Base-by-base conservation (phyloP, 176 grass and related monocot genomes). In the Carex pumila region DNA sequence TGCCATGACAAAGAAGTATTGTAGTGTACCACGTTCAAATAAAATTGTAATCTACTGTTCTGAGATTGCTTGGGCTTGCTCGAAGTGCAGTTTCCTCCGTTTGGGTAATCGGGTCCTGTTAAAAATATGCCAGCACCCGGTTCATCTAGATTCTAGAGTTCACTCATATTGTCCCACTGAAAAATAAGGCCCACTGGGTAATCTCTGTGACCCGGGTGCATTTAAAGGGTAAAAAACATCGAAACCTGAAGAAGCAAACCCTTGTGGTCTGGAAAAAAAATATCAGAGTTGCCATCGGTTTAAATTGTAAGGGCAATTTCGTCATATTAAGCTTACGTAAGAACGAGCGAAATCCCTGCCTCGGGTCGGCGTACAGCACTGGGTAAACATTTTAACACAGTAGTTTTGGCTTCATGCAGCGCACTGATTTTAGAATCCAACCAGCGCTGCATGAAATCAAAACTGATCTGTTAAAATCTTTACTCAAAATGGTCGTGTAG, bases 281-380 rank as follows among this genome's bases (percentile, higher is more conserved):
- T 82, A 82, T 82, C 80, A 21, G 7, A 25, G 25, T 63, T 52
- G 5, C 80, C 80, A 53, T 30, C 12, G 34, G 39, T 82, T 82
- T 47, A 59, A 25, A 82, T 54, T 8, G 3, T 19, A 50, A 68
- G 62, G 80, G 80, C 67, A 67, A 7, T 82, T 82, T 65, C 19
- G 80, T 82, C 57, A 82, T 68, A 19, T 52, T 1, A 52, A 8
- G 19, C 10, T 66, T 29, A 25, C 36, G 13, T 43, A 7, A 43
- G 14, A 5, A 13, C 8, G 31, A 61, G n/a, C 21, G 17, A 30
- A 58, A 59, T 80, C 7, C 53, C 34, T 61, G 52, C 21, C 76
- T 65, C 56, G 1, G 1, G 19, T 64, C 58, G 34, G 58, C 47
- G 79, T 65, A 81, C 79, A 31, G 79, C 11, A 37, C 36, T 37